Base-by-base conservation (phyloP, 805 yeast species). In the Lipomyces starkeyi region DNA sequence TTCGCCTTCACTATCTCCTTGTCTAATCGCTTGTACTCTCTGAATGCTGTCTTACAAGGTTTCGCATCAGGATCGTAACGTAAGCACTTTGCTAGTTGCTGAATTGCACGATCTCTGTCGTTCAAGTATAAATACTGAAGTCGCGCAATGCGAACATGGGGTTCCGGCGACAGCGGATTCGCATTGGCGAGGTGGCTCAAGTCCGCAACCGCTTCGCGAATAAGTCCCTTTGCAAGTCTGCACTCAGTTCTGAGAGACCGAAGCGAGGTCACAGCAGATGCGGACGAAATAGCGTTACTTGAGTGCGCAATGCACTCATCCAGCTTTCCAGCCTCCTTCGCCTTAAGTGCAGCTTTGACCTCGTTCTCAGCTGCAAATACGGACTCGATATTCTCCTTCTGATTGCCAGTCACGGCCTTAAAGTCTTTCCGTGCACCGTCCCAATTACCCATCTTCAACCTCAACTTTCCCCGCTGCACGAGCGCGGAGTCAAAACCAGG, bases 11-110 rank as follows among this genome's bases (percentile, higher is more conserved):
- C 40, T 8, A 74, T 43, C 25, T 61, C 65, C 60, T 71, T 70
- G 49, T 72, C 65, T 17, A 69, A 43, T 32, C 62, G 66, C 40
- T 68, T 61, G 27, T 68, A 71, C 22, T 67, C 66, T 25, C 74
- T 68, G 32, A 78, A 69, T 59, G 60, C 54, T 63, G 76, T 76
- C 72, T 87, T 86, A 77, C 97, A 92, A 2, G 78, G 79, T 34
- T 79, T 79, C 71, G 83, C 84, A 70, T 91, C 97, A 77, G 91
- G 90, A 77, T 94, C 94, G 57, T 86, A 83, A 64, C 90, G 87
- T 60, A 94, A 80, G 76, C 98, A 93, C 70, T 85, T 87, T 72
- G 88, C 85, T 32, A 88, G 81, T 53, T 83, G 81, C 67, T 78
- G 81, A 73, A 85, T 78, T 0, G 90, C 84, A 32, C 82, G 82